Base-by-base conservation (phyloP, 2,329 filamentous ascomycete species). In the Biscogniauxia sp. region DNA sequence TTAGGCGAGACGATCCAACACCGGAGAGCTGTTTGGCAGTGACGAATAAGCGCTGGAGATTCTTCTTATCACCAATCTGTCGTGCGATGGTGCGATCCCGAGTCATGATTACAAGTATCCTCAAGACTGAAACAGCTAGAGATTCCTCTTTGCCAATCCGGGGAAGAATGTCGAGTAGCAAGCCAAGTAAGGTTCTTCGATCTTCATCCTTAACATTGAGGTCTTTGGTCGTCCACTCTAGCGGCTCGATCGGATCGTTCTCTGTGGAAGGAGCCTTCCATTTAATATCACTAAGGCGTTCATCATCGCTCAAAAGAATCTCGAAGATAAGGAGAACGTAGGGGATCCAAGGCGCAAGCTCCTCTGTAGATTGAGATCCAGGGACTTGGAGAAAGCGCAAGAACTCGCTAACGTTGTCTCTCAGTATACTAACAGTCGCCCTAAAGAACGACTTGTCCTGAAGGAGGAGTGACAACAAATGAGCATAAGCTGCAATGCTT, bases 21-120 rank as follows among this genome's bases (percentile, higher is more conserved):
- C 90, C 91, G 20, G 92, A 88, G 61, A 98, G 85, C 74, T 98
- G 94, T 74, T 96, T 96, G 60, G 94, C 88, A 91, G 98, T 97
- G 56, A 97, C 85, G 75, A 99, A 98, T 20, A 99, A 80, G 26
- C 92, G 86, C 71, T 95, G 91, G 54, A 99, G 82, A 68, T 96
- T 96, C 72, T 88, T 90, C 78, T 93, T 97, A 73, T 97, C 90
- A 5, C 92, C 91, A 53, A 98, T 83, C 52, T 84, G 80, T 65
- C 87, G 84, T 1, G 95, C 93, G 63, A 96, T 82, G 15, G 85
- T 80, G 55, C 92, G 88, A 61, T 87, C 85, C 20, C 96, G 87
- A 1, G 95, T 97, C 28, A 99, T 80, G 63, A 97, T 93, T 28
- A 96, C 91, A 37, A 99, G 78, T 13, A 97, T 87, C 50, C 95